Evolutionary conservation across 768 basidiomycete genomes (phyloP).

Genomic region (Lentinula sp.): DNA sequence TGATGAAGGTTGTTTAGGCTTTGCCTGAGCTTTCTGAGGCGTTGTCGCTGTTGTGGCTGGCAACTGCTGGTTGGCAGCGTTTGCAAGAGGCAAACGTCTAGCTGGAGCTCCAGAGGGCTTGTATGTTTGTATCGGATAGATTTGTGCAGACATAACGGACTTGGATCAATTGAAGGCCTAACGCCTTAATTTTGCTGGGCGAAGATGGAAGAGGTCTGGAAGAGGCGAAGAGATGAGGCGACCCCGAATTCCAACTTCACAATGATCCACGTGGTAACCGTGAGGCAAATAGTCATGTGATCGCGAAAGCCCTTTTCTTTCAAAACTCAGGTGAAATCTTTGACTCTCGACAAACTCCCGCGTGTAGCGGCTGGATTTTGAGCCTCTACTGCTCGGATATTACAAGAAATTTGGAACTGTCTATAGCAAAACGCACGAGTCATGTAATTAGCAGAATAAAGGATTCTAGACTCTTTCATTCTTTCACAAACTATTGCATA

Average conservation of each 20-base stretch:
- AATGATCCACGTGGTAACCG: background rate
- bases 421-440: no score
- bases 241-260: background rate
- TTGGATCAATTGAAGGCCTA: constrained; percentile 28
- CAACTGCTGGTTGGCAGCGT: constrained; percentile 32
- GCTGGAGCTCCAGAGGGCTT: constrained; percentile 20
- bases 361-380: no score
- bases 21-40: constrained; percentile 31
- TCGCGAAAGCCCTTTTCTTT: background rate
- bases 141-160: constrained; percentile 24
- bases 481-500: no score
- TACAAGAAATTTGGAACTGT: no score
- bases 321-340: background rate
- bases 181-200: constrained; percentile 25
- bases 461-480: no score
- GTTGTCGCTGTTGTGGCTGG: constrained; percentile 18
- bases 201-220: background rate
- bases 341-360: no score
- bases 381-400: no score
- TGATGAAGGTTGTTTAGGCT: constrained; percentile 35
- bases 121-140: constrained; percentile 29
- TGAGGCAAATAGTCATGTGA: background rate
- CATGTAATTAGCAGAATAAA: no score
- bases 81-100: constrained; percentile 31
- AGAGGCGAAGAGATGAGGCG: background rate